Conservation (phyloP, 2,329 filamentous ascomycete genomes). For the Calonectria pseudoturangicola region DNA sequence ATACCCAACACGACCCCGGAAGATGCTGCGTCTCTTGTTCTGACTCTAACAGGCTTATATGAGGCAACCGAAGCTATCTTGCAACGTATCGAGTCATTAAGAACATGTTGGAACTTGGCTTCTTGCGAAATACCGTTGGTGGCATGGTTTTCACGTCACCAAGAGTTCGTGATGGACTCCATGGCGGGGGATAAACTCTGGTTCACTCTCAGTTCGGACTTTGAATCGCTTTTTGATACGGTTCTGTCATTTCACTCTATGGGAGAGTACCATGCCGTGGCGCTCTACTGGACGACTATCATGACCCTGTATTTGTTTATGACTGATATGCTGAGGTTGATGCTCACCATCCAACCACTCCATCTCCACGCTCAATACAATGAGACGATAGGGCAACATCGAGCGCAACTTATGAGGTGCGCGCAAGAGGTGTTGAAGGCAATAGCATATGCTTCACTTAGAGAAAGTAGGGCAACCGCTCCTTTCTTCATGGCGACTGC, state of each 20-base stretch:
- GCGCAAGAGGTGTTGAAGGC: not conserved
- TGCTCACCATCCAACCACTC: not conserved
- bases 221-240: not conserved
- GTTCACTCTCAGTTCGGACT: not conserved
- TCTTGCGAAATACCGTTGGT: not conserved
- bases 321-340: not conserved
- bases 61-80: not conserved
- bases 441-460: not conserved
- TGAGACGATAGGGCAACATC: not conserved
- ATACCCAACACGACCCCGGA: not conserved
- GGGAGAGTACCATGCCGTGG: constrained; percentile 3
- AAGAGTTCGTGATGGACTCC: not conserved
- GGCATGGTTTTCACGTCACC: not conserved
- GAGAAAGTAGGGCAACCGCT: not conserved
- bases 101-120: not conserved
- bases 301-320: not conserved
- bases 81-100: not conserved
- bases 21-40: not conserved
- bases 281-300: constrained; percentile 3
- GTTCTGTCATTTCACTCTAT: not conserved
- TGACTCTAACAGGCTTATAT: not conserved
- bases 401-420: constrained; percentile 5
- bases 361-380: not conserved
- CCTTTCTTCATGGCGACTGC: constrained; percentile 19
- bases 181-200: not conserved